Base-by-base conservation (phyloP, 805 yeast species). In the Osmozyma mogii region DNA sequence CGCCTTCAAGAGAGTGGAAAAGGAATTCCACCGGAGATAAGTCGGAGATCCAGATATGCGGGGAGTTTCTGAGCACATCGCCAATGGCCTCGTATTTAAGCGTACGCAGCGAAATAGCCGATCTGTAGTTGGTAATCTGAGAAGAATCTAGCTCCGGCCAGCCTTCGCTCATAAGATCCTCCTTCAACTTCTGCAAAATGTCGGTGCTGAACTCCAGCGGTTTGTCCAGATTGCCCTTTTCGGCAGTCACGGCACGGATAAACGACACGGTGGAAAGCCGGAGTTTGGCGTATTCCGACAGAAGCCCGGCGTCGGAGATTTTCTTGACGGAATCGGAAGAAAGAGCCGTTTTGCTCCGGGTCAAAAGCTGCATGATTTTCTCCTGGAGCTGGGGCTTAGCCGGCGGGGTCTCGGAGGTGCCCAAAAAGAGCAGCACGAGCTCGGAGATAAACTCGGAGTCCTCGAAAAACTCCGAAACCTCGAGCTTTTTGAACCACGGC, bases 71-170 rank as follows among this genome's bases (percentile, higher is more conserved):
- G 29, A 81, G 47, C 6, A 88, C 61, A 13, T 74, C 67, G 2
- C 94, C 92, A 15, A 88, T 52, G 0, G 94, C 78, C 49, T 84
- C 95, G 46, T 84, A 88, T 41, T 82, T 84, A 22, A 66, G 54
- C 43, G 70, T 68, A 41, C 92, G 65, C 40, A 72, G 78, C 4
- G 54, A 41, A 3, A 71, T 25, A 9, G 51, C 43, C 1, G 47
- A 36, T 2, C 62, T 43, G 25, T 54, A 59, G 30, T 60, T 56
- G 10, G 60, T 57, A 9, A 63, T 58, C 2, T 56, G 59, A 2
- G 52, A 35, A 1, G 39, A 17, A 22, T 53, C 63, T 26, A 66
- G 40, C 34, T 50, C 58, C 5, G 82, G 82, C 82, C 81, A 75
- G 3, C 82, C 82, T 32, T 72, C 78, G 13, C 65, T 52, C 30